Evolutionary conservation across 352 stramenopile genomes (phyloP).

Genomic region (Phytopythium oedochilum): DNA sequence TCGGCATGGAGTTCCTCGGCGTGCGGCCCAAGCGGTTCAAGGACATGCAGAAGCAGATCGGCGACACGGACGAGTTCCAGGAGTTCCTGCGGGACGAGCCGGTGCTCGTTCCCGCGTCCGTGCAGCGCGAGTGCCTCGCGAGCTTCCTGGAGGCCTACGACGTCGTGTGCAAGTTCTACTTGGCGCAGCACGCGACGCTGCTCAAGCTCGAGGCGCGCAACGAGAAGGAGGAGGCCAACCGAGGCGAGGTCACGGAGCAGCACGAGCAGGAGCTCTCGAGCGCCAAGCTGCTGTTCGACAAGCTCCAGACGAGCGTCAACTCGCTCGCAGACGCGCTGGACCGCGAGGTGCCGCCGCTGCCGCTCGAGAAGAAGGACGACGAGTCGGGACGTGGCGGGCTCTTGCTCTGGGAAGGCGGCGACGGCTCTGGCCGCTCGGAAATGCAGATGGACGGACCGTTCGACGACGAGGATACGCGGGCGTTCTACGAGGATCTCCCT

Average conservation of each 20-base stretch:
- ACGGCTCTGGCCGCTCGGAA: slow-evolving; percentile 57
- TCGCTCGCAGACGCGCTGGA: slow-evolving; percentile 76
- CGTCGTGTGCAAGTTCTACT: slow-evolving; percentile 86
- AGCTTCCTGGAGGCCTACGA: slow-evolving; percentile 89
- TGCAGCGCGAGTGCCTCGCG: slow-evolving; percentile 64
- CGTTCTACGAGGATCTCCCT: slow-evolving; percentile 97
- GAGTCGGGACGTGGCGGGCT: slow-evolving; percentile 37
- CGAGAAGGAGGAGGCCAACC: slow-evolving; percentile 88
- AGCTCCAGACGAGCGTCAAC: slow-evolving; percentile 81
- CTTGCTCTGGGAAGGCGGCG: slow-evolving; percentile 63
- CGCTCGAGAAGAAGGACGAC: slow-evolving; percentile 59
- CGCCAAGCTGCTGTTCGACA: slow-evolving; percentile 79
- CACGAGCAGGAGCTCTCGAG: slow-evolving; percentile 72
- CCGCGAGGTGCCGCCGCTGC: slow-evolving; percentile 62
- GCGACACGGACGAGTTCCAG: slow-evolving; percentile 29
- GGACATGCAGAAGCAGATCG: slow-evolving; percentile 34
- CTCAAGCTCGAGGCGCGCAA: slow-evolving; percentile 92
- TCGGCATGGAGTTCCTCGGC: slow-evolving; percentile 87
- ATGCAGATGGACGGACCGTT: slow-evolving; percentile 88
- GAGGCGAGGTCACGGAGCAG: slow-evolving; percentile 66
- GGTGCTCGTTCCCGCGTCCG: slow-evolving; percentile 48
- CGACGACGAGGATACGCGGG: slow-evolving; percentile 94
- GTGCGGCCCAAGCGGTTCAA: slow-evolving; percentile 65
- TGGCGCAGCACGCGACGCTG: slow-evolving; percentile 87
- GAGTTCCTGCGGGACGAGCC: slow-evolving; percentile 30